These are phyloP conservation scores for Yarrowia sp. DNA, from an alignment of 805 yeast species.

Conservation along the genomic window DNA sequence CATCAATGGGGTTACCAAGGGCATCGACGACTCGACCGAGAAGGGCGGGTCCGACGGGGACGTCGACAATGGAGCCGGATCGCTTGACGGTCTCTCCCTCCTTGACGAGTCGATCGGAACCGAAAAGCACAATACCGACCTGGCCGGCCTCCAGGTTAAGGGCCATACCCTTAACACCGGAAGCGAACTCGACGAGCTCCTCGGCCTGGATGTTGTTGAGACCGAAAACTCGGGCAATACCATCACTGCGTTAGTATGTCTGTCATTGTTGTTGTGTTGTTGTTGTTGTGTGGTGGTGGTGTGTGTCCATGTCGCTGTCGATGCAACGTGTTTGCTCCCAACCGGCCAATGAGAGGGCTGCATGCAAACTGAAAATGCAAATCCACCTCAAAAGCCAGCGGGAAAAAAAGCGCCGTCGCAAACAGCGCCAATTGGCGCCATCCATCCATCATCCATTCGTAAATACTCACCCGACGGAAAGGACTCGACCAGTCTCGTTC, in stretches of 20 bases:
- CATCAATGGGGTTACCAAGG: constrained; percentile 98
- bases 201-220: constrained; percentile 99
- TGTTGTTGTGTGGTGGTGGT: background rate
- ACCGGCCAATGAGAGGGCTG: constrained; percentile 20
- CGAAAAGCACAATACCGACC: constrained; percentile 99
- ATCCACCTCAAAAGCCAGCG: background rate
- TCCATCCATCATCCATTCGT: background rate
- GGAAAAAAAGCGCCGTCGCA: background rate
- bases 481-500: constrained; percentile 99
- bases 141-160: constrained; percentile 99
- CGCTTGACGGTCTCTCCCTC: constrained; percentile 99
- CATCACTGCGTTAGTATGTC: constrained; percentile 66
- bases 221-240: constrained; percentile 99
- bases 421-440: background rate
- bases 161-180: constrained; percentile 99
- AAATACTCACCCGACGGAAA: constrained; percentile 84
- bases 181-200: constrained; percentile 97
- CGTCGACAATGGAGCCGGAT: constrained; percentile 99
- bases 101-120: constrained; percentile 97
- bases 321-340: constrained; percentile 27
- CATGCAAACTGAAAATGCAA: constrained; percentile 22
- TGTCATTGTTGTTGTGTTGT: background rate
- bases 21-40: constrained; percentile 99
- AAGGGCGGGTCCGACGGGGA: constrained; percentile 96
- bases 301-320: background rate